Percentiles rank a stretch among this genome's conserved stretches.
Evolutionary conservation across 2,329 filamentous ascomycete species (phyloP).

Genomic region (Fusarium devonianum): DNA sequence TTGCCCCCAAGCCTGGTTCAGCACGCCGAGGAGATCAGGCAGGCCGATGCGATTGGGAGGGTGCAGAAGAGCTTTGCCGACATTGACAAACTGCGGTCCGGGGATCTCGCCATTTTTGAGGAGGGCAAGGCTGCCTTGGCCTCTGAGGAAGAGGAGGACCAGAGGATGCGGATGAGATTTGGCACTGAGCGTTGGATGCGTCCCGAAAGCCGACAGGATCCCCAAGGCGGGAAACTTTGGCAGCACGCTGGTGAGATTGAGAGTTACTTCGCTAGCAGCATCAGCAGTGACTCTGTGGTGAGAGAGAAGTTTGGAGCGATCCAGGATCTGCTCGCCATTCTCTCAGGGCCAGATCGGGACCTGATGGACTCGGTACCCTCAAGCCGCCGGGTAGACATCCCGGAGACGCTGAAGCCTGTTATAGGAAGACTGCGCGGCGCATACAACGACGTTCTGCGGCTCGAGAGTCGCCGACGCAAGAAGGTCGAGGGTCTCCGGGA

Average conservation of each 20-base stretch:
- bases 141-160: conserved; percentile 85
- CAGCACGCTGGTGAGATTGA: conserved; percentile 79
- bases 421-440: conserved; percentile 78
- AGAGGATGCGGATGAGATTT: conserved; percentile 75
- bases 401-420: conserved; percentile 80
- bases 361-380: conserved; percentile 91
- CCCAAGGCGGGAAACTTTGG: conserved; percentile 73
- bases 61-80: conserved; percentile 84
- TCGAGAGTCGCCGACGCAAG: conserved; percentile 81
- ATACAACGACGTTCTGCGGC: conserved; percentile 83
- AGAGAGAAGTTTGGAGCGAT: conserved; percentile 80
- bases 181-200: conserved; percentile 88
- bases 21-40: conserved; percentile 91
- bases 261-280: conserved; percentile 77
- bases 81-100: conserved; percentile 85
- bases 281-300: conserved; percentile 66
- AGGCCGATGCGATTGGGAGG: conserved; percentile 83
- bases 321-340: conserved; percentile 75
- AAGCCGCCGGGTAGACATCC: conserved; percentile 79
- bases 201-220: conserved; percentile 72
- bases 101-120: conserved; percentile 78
- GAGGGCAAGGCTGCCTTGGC: conserved; percentile 82
- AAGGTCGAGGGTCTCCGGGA: conserved; percentile 81
- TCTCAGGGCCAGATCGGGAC: conserved; percentile 80
- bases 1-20: conserved; percentile 84